phyloP scores from a whole-genome alignment of 2,329 filamentous ascomycete genomes.

The Calonectria pauciramosa region DNA sequence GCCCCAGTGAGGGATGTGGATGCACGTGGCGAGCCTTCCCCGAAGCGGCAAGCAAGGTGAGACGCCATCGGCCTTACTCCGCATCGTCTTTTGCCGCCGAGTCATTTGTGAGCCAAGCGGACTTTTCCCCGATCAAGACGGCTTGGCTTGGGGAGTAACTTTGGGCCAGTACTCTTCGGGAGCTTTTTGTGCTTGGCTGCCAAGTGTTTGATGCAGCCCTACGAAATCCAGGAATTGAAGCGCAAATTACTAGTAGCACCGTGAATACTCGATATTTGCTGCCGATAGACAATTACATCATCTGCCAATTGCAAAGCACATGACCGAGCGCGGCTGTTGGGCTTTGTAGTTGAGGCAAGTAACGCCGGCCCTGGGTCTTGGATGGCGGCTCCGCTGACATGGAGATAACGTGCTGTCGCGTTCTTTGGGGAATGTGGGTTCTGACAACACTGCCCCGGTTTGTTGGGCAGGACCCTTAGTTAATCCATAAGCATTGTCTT shows the following conservation, averaged over 20 bases:
- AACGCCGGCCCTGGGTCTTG: background rate
- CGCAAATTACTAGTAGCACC: too few relatives aligned
- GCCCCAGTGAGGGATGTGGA: background rate
- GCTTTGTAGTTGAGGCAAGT: background rate
- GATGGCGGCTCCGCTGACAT: background rate
- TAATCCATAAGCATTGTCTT: background rate
- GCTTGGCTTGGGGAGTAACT: background rate
- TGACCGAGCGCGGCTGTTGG: background rate
- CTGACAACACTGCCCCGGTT: background rate
- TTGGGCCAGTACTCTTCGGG: background rate
- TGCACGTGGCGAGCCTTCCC: background rate
- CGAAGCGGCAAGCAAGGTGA: background rate
- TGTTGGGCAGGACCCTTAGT: background rate
- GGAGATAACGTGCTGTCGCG: background rate
- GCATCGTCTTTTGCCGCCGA: background rate
- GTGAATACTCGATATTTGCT: too few relatives aligned
- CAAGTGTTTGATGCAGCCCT: background rate
- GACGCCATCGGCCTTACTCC: background rate
- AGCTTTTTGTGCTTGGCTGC: background rate
- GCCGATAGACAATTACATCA: background rate
- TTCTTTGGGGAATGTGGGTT: background rate
- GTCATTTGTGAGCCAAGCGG: background rate
- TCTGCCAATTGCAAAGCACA: background rate
- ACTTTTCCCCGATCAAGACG: background rate
- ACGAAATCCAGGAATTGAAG: background rate